Base-by-base conservation (phyloP, 106 monocot genomes). In the Hemerocallis citrina region DNA sequence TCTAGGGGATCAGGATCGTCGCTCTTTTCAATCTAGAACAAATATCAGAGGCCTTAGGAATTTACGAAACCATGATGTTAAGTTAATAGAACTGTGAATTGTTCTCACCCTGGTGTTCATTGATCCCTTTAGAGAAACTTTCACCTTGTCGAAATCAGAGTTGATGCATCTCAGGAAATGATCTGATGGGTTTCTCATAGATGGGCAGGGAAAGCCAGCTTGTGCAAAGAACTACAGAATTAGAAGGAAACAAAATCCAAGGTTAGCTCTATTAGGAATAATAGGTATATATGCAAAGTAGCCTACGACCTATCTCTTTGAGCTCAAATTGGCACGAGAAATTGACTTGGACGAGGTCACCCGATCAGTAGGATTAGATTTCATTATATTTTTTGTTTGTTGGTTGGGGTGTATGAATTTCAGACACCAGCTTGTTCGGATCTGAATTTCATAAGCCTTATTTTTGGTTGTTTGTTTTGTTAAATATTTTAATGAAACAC, bases 1-100 rank as follows among this genome's bases (percentile, higher is more conserved):
- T 87, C 91, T 46, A 98, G 70, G 12, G 96, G 96, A 58, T 92
- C 92, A 17, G 96, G 96, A 67, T 96, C 96, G 62, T 90, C 91
- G 22, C 74, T 62, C 27, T 57, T 91, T 52, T 87, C 87, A 67
- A 91, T 70, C 94, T 94, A 31, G n/a, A 2, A 31, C 19, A 23
- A 54, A 56, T 4, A 46, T 55, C 15, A 16, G n/a, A 17, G 33
- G 14, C 16, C 7, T 32, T 1, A n/a, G 30, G 16, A 12, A 12
- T 55, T 29, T 3, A 31, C 16, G 2, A 30, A 9, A 55, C 15
- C 7, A 24, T 10, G 11, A 10, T 15, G 14, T 55, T 1, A 11
- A 55, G 32, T 13, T 14, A 31, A n/a, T n/a, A n/a, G n/a, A n/a
- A n/a, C n/a, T n/a, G n/a, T n/a, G 31, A 33, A 46, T 7, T 21